Evolutionary conservation across 257 asterid genomes (phyloP), one percentile per base, ranked within the genome.

Genomic region (Prunella vulgaris): DNA sequence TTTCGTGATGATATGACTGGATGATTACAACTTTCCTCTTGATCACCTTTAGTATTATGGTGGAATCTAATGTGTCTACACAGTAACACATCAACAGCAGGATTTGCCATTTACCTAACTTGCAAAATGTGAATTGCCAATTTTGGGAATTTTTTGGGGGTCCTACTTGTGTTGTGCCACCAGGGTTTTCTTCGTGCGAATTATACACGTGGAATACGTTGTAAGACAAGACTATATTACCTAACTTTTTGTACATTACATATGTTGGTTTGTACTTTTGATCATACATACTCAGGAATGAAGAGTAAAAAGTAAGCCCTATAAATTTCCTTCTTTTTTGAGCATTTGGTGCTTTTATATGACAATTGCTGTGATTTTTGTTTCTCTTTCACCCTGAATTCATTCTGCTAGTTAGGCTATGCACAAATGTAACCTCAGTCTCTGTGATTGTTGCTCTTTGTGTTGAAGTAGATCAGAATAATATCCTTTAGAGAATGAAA

Each of bases 231-330:
- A n/a, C 15, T 17, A 42, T 59, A 8, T 10, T 30, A 59, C 64
- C 44, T 15, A 28, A 28, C 24, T 59, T 20, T 59, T 27, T 3
- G 64, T 42, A n/a, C 64, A 30, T 59, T n/a, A n/a, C 58, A 51
- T 21, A 4, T 28, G 24, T 59, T 59, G 22, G 12, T 7, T 27
- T 25, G 38, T 57, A 37, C 62, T 25, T 22, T n/a, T n/a, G 12
- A 24, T 13, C 14, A 12, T 25, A 56, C 61, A 35, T 2, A 13
- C n/a, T n/a, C n/a, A n/a, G n/a, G n/a, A n/a, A n/a, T n/a, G 68
- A 58, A 42, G 77, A 70, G 42, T 1, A 60, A 76, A 71, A 79
- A 76, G 83, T 74, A 77, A 52, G 78, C 69, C 20, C 64, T 53
- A 42, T n/a, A n/a, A 69, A 53, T 53, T 52, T 3, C 69, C 30